Conservation (phyloP, 192 early-diverging fungal genomes). For the Linnemannia hyalina region DNA sequence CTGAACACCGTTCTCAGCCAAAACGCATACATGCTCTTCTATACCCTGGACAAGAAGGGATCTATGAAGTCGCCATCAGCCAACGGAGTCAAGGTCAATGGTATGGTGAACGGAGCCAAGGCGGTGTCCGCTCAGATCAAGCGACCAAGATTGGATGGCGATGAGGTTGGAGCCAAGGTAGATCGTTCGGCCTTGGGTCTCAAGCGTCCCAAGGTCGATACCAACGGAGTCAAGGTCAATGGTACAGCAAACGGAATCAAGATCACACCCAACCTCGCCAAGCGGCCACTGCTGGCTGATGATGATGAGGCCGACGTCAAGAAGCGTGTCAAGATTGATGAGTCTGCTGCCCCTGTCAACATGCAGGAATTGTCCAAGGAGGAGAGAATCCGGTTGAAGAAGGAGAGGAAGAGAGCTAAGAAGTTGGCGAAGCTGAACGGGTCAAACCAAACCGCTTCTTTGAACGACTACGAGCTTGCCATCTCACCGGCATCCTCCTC, state of each 20-base stretch:
- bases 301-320: slow-evolving; percentile 40
- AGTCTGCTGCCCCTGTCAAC: not conserved
- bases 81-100: slow-evolving; percentile 14
- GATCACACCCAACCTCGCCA: not conserved
- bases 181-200: slow-evolving; percentile 21
- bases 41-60: slow-evolving; percentile 59
- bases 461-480: slow-evolving; percentile 33
- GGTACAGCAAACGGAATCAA: not conserved
- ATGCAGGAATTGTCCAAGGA: slow-evolving; percentile 26
- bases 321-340: slow-evolving; percentile 27
- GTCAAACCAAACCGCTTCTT: not conserved
- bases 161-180: slow-evolving; percentile 49
- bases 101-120: not conserved
- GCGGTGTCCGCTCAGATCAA: slow-evolving; percentile 9
- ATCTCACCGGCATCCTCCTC: not conserved
- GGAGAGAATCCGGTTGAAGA: slow-evolving; percentile 34
- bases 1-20: slow-evolving; percentile 76
- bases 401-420: slow-evolving; percentile 39
- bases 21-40: slow-evolving; percentile 92
- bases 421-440: slow-evolving; percentile 27
- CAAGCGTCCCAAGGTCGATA: slow-evolving; percentile 20
- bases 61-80: slow-evolving; percentile 2
- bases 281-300: slow-evolving; percentile 33
- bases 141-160: slow-evolving; percentile 36
- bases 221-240: slow-evolving; percentile 8